Percentiles rank a stretch among this genome's conserved stretches.
phyloP scores from a whole-genome alignment of 129 eudicot species.

The Glebionis coronaria region DNA sequence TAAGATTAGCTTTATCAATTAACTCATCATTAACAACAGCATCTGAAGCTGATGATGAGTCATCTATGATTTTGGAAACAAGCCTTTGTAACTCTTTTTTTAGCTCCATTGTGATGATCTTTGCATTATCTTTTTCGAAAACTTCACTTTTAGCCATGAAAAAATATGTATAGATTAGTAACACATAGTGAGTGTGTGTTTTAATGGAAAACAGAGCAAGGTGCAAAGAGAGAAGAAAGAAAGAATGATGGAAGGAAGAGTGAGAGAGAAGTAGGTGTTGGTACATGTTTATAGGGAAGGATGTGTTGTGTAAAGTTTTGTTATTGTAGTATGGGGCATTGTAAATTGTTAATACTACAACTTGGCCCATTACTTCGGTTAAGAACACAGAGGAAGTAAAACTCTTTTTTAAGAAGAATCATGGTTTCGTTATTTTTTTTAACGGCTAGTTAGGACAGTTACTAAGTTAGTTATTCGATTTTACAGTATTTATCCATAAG shows the following conservation, averaged over 20 bases:
- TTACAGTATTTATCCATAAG: too few relatives aligned
- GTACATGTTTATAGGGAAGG: slow-evolving; percentile 28
- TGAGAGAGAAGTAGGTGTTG: slow-evolving; percentile 21
- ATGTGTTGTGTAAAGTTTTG: slow-evolving; percentile 22
- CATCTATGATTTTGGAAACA: slow-evolving; percentile 49
- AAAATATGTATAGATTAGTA: not conserved
- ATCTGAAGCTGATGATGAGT: slow-evolving; percentile 16
- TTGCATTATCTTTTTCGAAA: slow-evolving; percentile 53
- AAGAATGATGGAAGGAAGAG: slow-evolving; percentile 23
- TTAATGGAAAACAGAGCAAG: slow-evolving; percentile 19
- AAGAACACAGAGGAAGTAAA: too few relatives aligned
- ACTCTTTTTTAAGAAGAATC: too few relatives aligned
- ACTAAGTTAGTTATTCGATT: too few relatives aligned
- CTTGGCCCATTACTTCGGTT: not conserved
- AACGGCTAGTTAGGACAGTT: too few relatives aligned
- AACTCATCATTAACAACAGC: slow-evolving; percentile 25
- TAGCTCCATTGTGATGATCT: slow-evolving; percentile 52
- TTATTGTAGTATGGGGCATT: slow-evolving; percentile 5
- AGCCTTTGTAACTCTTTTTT: slow-evolving; percentile 62
- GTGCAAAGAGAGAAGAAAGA: slow-evolving; percentile 19
- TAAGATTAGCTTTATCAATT: slow-evolving; percentile 55
- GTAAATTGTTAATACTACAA: not conserved
- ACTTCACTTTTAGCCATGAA: slow-evolving; percentile 71
- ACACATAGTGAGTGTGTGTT: slow-evolving; percentile 9
- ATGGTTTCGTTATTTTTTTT: too few relatives aligned